Evolutionary conservation across 495 filamentous ascomycete genomes (phyloP).

Genomic region (Penicillium manginii): DNA sequence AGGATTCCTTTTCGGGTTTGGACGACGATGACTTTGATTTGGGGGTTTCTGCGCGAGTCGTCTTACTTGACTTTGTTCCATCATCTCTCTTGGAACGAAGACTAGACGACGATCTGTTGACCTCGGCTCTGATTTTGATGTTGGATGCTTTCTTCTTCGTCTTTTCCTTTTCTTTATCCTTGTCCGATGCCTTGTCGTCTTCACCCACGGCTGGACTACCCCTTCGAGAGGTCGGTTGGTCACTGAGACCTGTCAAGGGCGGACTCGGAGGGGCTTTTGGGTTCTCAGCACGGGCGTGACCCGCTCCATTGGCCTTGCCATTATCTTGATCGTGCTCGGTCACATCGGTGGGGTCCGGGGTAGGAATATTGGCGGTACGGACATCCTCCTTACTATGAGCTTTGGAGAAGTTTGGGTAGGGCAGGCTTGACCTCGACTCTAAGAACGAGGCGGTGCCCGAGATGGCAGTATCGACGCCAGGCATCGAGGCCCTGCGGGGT

Average conservation of each 20-base stretch:
- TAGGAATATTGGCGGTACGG: conserved; percentile 69
- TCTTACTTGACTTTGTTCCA: conserved; percentile 43
- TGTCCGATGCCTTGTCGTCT: conserved; percentile 44
- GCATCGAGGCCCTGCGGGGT: conserved; percentile 55
- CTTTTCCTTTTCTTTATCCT: conserved; percentile 50
- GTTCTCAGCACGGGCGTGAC: conserved; percentile 32
- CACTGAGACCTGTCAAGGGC: conserved; percentile 57
- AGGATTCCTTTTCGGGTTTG: conserved; percentile 36
- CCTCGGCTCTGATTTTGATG: conserved; percentile 46
- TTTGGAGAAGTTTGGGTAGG: conserved; percentile 88
- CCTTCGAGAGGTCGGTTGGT: conserved; percentile 52
- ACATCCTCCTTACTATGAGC: conserved; percentile 85
- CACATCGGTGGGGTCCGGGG: conserved; percentile 79
- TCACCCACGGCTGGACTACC: conserved; percentile 46
- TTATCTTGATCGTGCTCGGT: conserved; percentile 52
- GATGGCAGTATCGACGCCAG: conserved; percentile 46
- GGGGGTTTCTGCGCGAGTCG: conserved; percentile 45
- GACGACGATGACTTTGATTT: conserved; percentile 39
- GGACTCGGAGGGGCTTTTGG: conserved; percentile 63
- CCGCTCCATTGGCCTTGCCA: conserved; percentile 30
- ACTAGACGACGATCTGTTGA: conserved; percentile 47
- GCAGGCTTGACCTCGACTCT: conserved; percentile 63
- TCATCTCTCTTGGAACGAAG: conserved; percentile 45
- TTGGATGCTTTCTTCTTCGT: conserved; percentile 29
- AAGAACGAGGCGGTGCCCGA: conserved; percentile 48